Conservation (phyloP, 192 early-diverging fungal species). For the Funneliformis mosseae region DNA sequence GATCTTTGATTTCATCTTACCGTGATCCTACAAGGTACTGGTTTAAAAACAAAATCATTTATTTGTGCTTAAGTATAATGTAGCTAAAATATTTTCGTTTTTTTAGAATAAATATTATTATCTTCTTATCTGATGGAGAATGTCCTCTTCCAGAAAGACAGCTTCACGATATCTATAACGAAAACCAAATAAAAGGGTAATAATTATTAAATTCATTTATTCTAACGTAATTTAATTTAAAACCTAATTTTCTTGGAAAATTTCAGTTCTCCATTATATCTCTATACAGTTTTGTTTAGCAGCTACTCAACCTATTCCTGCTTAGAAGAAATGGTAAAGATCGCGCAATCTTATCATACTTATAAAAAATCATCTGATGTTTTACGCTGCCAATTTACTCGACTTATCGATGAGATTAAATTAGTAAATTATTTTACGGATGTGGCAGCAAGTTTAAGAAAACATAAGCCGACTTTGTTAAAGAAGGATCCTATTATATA, state of each 20-base stretch:
- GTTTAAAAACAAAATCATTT: too few species aligned
- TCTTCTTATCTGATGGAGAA: constrained; percentile 34
- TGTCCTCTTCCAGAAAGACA: background rate
- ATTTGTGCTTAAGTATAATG: too few species aligned
- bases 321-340: constrained; percentile 21
- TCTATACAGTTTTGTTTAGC: constrained; percentile 25
- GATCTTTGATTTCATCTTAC: background rate
- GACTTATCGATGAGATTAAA: background rate
- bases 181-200: background rate
- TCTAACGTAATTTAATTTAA: background rate
- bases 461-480: constrained; percentile 23
- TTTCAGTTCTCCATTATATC: constrained; percentile 21
- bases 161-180: background rate
- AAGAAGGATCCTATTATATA: too few species aligned
- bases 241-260: background rate
- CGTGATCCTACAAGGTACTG: background rate
- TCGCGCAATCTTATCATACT: constrained; percentile 16
- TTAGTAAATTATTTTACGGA: constrained; percentile 14
- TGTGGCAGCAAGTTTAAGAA: constrained; percentile 26
- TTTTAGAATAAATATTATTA: constrained; percentile 28
- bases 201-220: background rate
- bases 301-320: background rate
- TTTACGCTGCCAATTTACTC: constrained; percentile 12
- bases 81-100: too few species aligned
- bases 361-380: background rate